Base-by-base conservation (phyloP, 495 filamentous ascomycete species). In the Penicillium arizonense region DNA sequence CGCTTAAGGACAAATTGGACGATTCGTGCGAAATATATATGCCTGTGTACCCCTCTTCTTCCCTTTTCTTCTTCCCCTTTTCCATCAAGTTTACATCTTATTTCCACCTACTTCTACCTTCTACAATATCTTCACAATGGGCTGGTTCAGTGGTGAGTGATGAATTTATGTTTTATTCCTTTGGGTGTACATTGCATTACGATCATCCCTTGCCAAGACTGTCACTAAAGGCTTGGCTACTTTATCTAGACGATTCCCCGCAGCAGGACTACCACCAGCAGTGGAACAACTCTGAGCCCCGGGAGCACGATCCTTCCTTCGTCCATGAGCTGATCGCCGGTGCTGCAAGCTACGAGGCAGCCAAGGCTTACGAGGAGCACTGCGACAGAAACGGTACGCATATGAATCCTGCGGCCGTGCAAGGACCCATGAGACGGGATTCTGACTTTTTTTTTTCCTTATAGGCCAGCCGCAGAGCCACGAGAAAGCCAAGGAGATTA, bases 321-420 rank as follows among this genome's bases (percentile, higher is more conserved):
- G 71, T 75, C 61, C 87, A 89, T 66, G 87, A 90, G 72, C 58
- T 86, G 35, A 65, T 91, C 48, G 86, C 82, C 57, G 85, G 85
- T 48, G 87, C 83, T 39, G 87, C 86, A 30, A 81, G 84, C 53
- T 89, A 87, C 65, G 86, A 84, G 64, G 87, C 82, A 52, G 83
- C 88, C 76, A 86, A 87, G 73, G 70, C 80, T 9, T 90, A 86
- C 70, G 86, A 90, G 69, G 73, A 88, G 54, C 72, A 82, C 47
- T 80, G 84, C 57, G 79, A 80, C 52, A 63, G 65, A 30, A 80
- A 89, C 66, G 86, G 84, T 86, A 72, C 39, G 50, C 49, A 38
- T 10, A 30, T 30, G 28, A 7, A 30, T 9, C 6, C 8, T 7
- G 28, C 9, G 28, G 3, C 23, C 23, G 23, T 24, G 5, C 23